Evolutionary conservation across 2,329 filamentous ascomycete genomes (phyloP), one percentile per base, ranked within the genome.

Genomic region (Chrysoporthe deuterocubensis): DNA sequence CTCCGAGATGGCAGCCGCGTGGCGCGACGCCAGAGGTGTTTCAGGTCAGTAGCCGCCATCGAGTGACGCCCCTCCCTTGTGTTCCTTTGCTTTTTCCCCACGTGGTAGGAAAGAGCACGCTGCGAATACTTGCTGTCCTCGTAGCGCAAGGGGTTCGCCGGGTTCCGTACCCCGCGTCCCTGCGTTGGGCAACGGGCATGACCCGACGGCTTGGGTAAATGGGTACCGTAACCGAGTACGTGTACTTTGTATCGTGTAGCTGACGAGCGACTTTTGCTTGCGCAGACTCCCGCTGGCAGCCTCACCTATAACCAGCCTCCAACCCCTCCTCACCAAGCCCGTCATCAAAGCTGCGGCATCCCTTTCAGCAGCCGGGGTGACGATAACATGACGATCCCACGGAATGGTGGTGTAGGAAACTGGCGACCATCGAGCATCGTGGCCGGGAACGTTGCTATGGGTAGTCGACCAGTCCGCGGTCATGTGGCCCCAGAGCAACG

Each of bases 151-250:
- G 63, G 42, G 37, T 48, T 57, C 67, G 67, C 64, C 67, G 67
- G 48, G 11, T 64, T 48, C 67, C 67, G 67, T 67, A 44, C 56
- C n/a, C 42, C 21, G 4, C 4, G 11, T 18, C 40, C 62, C 32
- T 4, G 8, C 32, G 26, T 18, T n/a, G 40, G 40, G 52, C 42
- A 60, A 37, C 50, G n/a, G 18, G n/a, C 26, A 5, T 18, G 43
- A 52, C 60, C 64, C 67, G 67, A 56, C 40, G n/a, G 54, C 9
- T 6, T 69, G 67, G 64, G 14, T 63, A 66, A 59, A 63, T 64
- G 67, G 67, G 60, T 69, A 69, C 67, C 3, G 64, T 69, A 64
- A 46, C 67, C 67, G 46, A n/a, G 2, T 4, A 34, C 13, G 7
- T 57, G 32, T 48, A 44, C 44, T 18, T 48, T n/a, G 43, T 62